Conservation (phyloP, 179 eudicot species). For the Vitellaria paradoxa region DNA sequence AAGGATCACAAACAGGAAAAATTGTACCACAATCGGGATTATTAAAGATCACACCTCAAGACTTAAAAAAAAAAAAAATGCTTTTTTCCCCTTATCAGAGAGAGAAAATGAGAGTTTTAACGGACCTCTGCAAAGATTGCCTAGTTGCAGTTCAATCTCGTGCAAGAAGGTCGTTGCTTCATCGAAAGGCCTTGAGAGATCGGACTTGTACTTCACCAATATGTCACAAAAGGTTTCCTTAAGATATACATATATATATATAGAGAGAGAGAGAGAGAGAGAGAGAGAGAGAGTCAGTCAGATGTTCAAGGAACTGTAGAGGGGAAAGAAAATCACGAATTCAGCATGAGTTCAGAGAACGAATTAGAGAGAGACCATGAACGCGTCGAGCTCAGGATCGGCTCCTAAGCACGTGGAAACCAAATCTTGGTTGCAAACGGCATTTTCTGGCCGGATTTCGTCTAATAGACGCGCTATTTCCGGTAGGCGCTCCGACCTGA, state of each 20-base stretch:
- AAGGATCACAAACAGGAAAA: too few species aligned
- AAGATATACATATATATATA: background rate
- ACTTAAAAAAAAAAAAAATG: too few species aligned
- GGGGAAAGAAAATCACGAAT: constrained; percentile 34
- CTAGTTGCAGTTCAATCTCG: constrained; percentile 71
- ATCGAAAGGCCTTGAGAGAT: constrained; percentile 79
- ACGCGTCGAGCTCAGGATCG: constrained; percentile 61
- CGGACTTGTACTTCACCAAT: constrained; percentile 78
- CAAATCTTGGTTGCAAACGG: constrained; percentile 16
- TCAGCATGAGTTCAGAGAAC: constrained; percentile 7
- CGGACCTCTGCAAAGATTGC: constrained; percentile 72
- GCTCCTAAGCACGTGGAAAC: constrained; percentile 30
- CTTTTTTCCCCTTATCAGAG: background rate
- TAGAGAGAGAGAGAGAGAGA: background rate
- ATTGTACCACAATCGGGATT: too few species aligned
- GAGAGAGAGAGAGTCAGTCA: background rate
- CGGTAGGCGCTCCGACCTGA: constrained; percentile 62
- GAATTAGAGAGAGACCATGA: constrained; percentile 35
- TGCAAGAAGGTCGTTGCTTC: constrained; percentile 82
- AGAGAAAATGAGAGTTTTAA: constrained; percentile 9
- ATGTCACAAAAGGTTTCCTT: constrained; percentile 78
- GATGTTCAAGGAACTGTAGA: background rate
- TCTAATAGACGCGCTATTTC: constrained; percentile 40
- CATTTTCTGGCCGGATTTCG: constrained; percentile 42
- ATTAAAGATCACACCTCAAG: too few species aligned